Evolutionary conservation across 495 filamentous ascomycete genomes (phyloP).

Genomic region (Penicillium argentinense): DNA sequence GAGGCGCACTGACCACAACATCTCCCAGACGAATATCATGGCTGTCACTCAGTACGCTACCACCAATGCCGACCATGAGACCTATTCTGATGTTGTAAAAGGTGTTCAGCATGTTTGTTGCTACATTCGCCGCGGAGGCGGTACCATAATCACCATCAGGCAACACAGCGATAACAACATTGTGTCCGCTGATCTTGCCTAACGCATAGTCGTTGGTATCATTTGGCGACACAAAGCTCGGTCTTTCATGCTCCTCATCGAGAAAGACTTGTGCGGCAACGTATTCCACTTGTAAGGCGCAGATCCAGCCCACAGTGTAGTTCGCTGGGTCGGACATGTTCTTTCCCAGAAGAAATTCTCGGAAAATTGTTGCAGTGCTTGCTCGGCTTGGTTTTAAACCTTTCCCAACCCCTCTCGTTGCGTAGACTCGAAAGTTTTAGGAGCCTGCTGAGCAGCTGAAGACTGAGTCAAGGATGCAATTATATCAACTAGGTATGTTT

Average conservation of each 20-base stretch:
- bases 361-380: no score
- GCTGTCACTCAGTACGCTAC: not conserved
- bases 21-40: constrained; percentile 24
- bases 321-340: no score
- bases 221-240: not conserved
- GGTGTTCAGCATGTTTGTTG: not conserved
- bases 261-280: not conserved
- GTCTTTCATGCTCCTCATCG: not conserved
- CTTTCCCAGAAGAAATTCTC: no score
- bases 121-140: not conserved
- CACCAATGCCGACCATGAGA: constrained; percentile 3
- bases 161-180: constrained; percentile 3
- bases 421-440: no score
- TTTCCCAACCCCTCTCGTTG: no score
- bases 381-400: no score
- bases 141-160: not conserved
- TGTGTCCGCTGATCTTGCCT: not conserved
- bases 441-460: no score
- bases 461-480: no score
- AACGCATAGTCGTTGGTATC: constrained; percentile 1
- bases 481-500: no score
- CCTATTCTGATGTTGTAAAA: not conserved
- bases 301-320: constrained; percentile 1
- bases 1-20: constrained; percentile 23
- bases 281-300: constrained; percentile 1